phyloP scores from a whole-genome alignment of 768 basidiomycete species.

The Dictyophora rubrovolvata region DNA sequence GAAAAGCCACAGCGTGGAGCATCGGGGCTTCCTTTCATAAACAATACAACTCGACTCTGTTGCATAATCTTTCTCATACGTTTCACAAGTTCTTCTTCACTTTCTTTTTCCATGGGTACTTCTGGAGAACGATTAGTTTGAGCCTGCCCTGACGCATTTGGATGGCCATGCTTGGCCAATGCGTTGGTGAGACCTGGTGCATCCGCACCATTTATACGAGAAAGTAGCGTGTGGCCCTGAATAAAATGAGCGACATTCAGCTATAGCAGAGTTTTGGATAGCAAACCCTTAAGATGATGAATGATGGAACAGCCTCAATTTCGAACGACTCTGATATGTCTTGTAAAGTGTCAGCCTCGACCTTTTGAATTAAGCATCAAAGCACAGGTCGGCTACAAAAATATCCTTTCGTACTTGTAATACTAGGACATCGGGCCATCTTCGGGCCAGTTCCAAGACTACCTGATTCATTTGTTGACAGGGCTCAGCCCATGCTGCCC shows the following conservation, averaged over 20 bases:
- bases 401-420: conserved; percentile 44
- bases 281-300: conserved; percentile 70
- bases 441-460: conserved; percentile 59
- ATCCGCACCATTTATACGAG: conserved; percentile 72
- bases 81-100: conserved; percentile 41
- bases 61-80: conserved; percentile 68
- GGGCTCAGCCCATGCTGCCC: conserved; percentile 88
- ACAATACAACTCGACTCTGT: conserved; percentile 67
- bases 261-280: background rate
- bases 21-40: conserved; percentile 84
- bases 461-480: conserved; percentile 85
- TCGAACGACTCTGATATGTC: conserved; percentile 92
- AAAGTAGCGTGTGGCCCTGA: conserved; percentile 84
- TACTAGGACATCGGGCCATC: conserved; percentile 59
- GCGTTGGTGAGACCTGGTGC: conserved; percentile 50
- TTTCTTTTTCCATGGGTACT: conserved; percentile 15
- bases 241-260: background rate
- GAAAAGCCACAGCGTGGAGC: conserved; percentile 81
- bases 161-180: conserved; percentile 45
- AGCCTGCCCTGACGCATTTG: conserved; percentile 17
- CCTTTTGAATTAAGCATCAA: conserved; percentile 30
- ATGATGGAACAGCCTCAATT: conserved; percentile 79
- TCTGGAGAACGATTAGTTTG: conserved; percentile 30
- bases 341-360: conserved; percentile 69
- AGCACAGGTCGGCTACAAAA: background rate